phyloP scores from a whole-genome alignment of 495 filamentous ascomycete species.

The Pyronema domesticum region DNA sequence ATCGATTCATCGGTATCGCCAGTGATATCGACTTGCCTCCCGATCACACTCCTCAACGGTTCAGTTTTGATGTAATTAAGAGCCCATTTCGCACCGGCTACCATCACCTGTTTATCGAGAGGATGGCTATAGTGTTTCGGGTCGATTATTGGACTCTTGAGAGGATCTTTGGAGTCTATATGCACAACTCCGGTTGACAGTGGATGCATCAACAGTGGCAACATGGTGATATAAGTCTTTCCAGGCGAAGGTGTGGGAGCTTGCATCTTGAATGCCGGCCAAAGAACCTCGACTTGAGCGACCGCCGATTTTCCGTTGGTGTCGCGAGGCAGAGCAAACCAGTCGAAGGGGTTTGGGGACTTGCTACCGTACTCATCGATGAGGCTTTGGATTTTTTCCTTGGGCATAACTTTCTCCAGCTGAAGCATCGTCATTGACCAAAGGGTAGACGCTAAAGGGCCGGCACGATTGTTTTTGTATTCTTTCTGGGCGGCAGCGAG shows the following conservation, averaged over 20 bases:
- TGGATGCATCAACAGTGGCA: conserved; percentile 17
- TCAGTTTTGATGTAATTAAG: conserved; percentile 30
- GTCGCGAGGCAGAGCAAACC: background rate
- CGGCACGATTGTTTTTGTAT: background rate
- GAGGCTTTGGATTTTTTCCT: background rate
- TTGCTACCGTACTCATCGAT: background rate
- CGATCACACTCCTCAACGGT: conserved; percentile 11
- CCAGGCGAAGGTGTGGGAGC: conserved; percentile 9
- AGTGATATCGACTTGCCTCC: background rate
- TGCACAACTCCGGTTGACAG: conserved; percentile 29
- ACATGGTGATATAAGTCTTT: conserved; percentile 17
- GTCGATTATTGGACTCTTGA: background rate
- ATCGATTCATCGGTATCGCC: conserved; percentile 37
- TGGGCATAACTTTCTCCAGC: background rate
- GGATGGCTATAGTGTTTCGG: background rate
- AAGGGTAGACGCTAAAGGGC: background rate
- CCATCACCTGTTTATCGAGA: background rate
- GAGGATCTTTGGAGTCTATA: conserved; percentile 4
- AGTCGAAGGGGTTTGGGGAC: background rate
- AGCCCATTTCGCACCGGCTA: background rate
- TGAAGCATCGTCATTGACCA: background rate
- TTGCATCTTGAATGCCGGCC: background rate
- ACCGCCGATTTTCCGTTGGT: background rate
- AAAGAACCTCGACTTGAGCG: background rate
- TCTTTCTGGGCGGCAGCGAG: background rate